Evolutionary conservation across 192 early-diverging fungal species (phyloP), one percentile per base, ranked within the genome.

Genomic region (Entomortierella beljakovae): DNA sequence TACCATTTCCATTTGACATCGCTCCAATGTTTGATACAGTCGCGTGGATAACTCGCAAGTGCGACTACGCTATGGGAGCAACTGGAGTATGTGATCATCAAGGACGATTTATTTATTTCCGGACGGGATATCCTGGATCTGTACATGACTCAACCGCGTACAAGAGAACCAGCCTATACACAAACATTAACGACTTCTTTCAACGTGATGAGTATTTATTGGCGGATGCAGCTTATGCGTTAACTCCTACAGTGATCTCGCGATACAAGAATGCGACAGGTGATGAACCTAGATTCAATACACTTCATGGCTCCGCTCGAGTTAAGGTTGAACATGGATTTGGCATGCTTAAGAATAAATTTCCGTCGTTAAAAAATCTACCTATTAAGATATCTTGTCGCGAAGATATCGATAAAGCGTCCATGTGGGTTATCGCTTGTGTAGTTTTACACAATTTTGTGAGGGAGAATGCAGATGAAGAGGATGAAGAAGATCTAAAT

Each of bases 1-100:
- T 72, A 10, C 54, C 42, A 23, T 64, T 72, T 29, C 55, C 34
- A 16, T 38, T 55, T 46, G 55, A 57, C 1, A n/a, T 15, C 7
- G 57, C 43, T 18, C 70, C 70, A 2, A 23, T 25, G 16, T 58
- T 51, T 23, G 55, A 72, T 22, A 20, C 70, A 0, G 16, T 38
- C 6, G 23, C 43, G 43, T 37, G 16, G 23, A 48, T 43, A 43
- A 43, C 42, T 13, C 42, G 42, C 10, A 43, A 43, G 42, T 43
- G 42, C 18, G 18, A 43, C 42, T 43, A 13, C 18, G 42, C 42
- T 18, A 43, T 43, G 42, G 42, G 42, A 9, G 42, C 42, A 13
- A 43, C 42, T 43, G 42, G 10, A 43, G 42, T 43, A 43, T 43
- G 42, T 43, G 42, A 43, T 43, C 42, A 43, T 43, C 42, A 18